A percentile compares a stretch with the other conserved stretches of the same genome.
Evolutionary conservation across 805 yeast species (phyloP).

Genomic region (Maudiozyma turicensis): DNA sequence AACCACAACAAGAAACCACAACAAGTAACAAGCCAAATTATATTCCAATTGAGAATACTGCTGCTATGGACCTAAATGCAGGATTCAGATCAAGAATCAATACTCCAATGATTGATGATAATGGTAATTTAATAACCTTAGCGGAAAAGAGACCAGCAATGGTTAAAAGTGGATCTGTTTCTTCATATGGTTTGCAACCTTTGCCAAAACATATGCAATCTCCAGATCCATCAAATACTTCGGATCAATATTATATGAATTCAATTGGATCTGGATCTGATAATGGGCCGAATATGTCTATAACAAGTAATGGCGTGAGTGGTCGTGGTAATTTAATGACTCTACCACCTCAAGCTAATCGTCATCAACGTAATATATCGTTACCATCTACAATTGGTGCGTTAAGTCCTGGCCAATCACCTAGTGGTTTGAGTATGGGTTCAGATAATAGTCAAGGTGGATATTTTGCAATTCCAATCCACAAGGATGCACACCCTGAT

Average conservation of each 20-base stretch:
- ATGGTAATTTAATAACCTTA: constrained; percentile 29
- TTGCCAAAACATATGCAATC: constrained; percentile 3
- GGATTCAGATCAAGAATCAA: constrained; percentile 17
- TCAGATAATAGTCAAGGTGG: constrained; percentile 27
- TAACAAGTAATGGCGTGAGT: constrained; percentile 19
- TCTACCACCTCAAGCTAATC: neutral
- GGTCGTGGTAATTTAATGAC: neutral
- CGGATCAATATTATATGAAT: constrained; percentile 1
- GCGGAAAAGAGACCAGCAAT: constrained; percentile 16
- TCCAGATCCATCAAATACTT: constrained; percentile 5
- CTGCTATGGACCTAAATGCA: constrained; percentile 3
- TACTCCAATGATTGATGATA: constrained; percentile 31
- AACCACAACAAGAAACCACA: constrained; percentile 1
- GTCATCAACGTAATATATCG: constrained; percentile 19
- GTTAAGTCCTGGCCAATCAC: constrained; percentile 13
- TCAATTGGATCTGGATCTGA: constrained; percentile 3
- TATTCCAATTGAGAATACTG: constrained; percentile 16
- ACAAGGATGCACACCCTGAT: constrained; percentile 4
- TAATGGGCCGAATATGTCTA: constrained; percentile 6
- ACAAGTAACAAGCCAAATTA: constrained; percentile 19
- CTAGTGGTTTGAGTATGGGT: constrained; percentile 12
- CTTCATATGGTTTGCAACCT: constrained; percentile 4
- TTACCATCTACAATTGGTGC: constrained; percentile 10
- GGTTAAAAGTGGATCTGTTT: constrained; percentile 3
- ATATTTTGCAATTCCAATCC: constrained; percentile 29